Base-by-base conservation (phyloP, 495 filamentous ascomycete species). In the Cetradonia linearis region DNA sequence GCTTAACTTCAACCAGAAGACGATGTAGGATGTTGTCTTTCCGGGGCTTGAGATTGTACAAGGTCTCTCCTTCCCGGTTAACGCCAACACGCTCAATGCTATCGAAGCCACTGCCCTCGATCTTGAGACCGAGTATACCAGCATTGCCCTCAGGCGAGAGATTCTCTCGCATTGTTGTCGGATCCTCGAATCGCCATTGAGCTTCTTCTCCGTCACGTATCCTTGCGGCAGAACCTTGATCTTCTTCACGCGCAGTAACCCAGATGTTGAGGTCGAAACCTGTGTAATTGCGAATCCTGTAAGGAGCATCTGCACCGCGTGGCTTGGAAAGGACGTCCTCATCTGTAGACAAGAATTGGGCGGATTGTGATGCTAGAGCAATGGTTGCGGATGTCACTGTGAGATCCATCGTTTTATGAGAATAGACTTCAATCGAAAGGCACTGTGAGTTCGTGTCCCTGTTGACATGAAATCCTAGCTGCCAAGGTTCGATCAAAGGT, bases 161-260 rank as follows among this genome's bases (percentile, higher is more conserved):
- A 61, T 84, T 94, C 73, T 97, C 93, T 63, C 93, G 86, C 77
- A 95, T 89, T 66, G 91, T 90, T 52, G 87, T 88, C 72, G 91
- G 89, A 63, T 96, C 89, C 68, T 97, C 93, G 61, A 98, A 98
- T 59, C 89, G 85, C 93, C 93, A 98, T 14, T 92, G 89, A 5
- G 80, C 81, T 70, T 97, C 93, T 67, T 96, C 85, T 36, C 93
- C 93, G 69, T 98, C 93, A 27, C 76, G 77, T 16, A 98, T 74
- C 66, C 86, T 93, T n/a, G 91, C 83, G 18, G 90, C 83, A 47
- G 82, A 78, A 18, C 78, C 81, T 52, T 81, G 78, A 48, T 81
- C 76, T 53, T 79, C 82, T 50, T 78, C 79, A 54, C 82, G 78
- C 28, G 80, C 79, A 71, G 84, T 87, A 53, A 89, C 85, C 82